Conservation (phyloP, 2,329 filamentous ascomycete species). For the Nigrograna mackinnonii region DNA sequence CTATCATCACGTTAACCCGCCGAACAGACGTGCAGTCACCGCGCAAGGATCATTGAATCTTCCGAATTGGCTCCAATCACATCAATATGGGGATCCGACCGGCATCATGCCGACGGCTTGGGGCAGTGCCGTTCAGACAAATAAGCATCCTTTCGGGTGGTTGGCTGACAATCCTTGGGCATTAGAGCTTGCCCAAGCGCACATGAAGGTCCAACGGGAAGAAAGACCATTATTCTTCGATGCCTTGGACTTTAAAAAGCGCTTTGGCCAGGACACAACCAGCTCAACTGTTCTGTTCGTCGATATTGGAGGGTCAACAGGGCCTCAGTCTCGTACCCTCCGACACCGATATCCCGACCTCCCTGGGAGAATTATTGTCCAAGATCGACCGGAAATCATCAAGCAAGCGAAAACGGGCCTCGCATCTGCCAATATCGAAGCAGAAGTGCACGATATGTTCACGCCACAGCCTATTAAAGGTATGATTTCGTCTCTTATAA, state of each 20-base stretch:
- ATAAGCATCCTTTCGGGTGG: conserved; percentile 4
- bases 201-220: conserved; percentile 5
- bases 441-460: conserved; percentile 14
- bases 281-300: conserved; percentile 6
- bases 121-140: conserved; percentile 2
- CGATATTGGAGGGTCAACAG: conserved; percentile 6
- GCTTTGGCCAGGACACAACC: conserved; percentile 4
- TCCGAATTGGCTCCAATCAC: conserved; percentile 3
- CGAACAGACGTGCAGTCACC: conserved; percentile 4
- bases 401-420: conserved; percentile 15
- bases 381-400: conserved; percentile 7
- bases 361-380: conserved; percentile 4
- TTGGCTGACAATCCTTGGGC: conserved; percentile 5
- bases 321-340: conserved; percentile 1
- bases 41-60: conserved; percentile 2
- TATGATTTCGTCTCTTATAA: not conserved
- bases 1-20: not conserved
- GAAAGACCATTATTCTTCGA: conserved; percentile 4
- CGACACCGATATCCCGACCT: conserved; percentile 4
- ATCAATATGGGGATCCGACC: conserved; percentile 3
- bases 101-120: conserved; percentile 6
- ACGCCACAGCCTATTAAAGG: conserved; percentile 21
- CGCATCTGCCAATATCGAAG: not conserved
- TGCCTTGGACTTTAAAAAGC: conserved; percentile 5
- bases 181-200: conserved; percentile 5